phyloP scores from a whole-genome alignment of 768 basidiomycete genomes.

The Termitomyces sp. region DNA sequence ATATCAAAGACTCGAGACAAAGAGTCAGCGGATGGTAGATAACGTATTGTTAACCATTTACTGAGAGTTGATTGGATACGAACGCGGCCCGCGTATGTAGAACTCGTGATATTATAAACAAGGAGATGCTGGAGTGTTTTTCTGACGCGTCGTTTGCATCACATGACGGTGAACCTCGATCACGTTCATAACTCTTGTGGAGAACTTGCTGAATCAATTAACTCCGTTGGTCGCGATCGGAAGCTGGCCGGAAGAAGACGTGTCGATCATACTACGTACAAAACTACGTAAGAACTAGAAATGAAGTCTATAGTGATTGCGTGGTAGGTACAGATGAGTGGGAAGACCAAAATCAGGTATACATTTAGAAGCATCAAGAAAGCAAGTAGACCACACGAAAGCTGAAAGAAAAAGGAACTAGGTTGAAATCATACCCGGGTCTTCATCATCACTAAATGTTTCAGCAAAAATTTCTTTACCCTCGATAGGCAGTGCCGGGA shows the following conservation, averaged over 20 bases:
- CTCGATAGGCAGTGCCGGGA: constrained; percentile 61
- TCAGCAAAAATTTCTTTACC: constrained; percentile 79
- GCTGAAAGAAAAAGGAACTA: constrained; percentile 23
- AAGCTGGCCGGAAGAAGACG: not conserved
- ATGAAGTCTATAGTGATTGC: constrained; percentile 14
- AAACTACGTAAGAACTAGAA: not conserved
- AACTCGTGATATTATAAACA: not conserved
- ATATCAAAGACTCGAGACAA: not conserved
- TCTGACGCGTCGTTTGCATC: not conserved
- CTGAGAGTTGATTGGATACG: too few species aligned
- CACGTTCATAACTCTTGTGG: not conserved
- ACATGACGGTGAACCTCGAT: not conserved
- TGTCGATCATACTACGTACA: constrained; percentile 6
- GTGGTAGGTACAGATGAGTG: constrained; percentile 8
- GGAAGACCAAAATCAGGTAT: constrained; percentile 10
- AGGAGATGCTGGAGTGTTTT: not conserved
- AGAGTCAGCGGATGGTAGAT: too few species aligned
- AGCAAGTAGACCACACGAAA: constrained; percentile 2
- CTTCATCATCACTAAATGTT: constrained; percentile 63
- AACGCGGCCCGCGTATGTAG: not conserved
- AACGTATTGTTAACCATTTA: not conserved
- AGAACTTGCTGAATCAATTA: not conserved
- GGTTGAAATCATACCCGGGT: constrained; percentile 74
- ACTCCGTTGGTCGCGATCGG: not conserved
- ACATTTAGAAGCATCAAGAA: constrained; percentile 9